Conservation (phyloP, 768 basidiomycete genomes). For the Suillus lakei region DNA sequence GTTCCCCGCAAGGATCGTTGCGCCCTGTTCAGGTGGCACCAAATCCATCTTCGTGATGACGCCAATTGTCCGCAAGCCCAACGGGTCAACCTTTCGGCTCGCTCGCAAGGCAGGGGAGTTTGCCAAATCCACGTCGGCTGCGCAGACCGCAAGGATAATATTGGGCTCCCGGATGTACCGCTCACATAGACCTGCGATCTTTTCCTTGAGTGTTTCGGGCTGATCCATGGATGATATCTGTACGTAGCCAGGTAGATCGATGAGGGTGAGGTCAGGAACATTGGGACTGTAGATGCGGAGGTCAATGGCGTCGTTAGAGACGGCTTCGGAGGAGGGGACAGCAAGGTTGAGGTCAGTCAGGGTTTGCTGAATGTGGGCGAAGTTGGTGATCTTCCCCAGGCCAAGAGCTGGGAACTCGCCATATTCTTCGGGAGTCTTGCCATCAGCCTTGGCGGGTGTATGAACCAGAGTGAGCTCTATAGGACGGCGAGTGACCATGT, state of each 20-base stretch:
- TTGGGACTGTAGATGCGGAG: constrained; percentile 95
- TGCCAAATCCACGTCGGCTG: constrained; percentile 97
- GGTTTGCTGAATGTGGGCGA: constrained; percentile 88
- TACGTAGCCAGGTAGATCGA: constrained; percentile 97
- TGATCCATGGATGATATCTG: constrained; percentile 96
- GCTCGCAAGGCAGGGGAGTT: constrained; percentile 96
- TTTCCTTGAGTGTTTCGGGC: constrained; percentile 91
- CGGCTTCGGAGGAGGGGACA: constrained; percentile 86
- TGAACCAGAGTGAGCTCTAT: constrained; percentile 97
- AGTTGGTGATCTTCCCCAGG: constrained; percentile 88
- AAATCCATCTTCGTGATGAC: constrained; percentile 99
- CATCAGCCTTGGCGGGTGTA: constrained; percentile 63
- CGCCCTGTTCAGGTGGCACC: constrained; percentile 83
- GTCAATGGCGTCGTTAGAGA: constrained; percentile 92
- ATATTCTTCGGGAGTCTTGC: constrained; percentile 71
- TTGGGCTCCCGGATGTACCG: constrained; percentile 99
- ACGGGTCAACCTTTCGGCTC: constrained; percentile 90
- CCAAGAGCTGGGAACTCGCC: constrained; percentile 94
- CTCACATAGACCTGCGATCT: constrained; percentile 88
- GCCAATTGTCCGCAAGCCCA: constrained; percentile 91
- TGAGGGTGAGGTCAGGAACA: constrained; percentile 96
- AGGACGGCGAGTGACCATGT: constrained; percentile 98
- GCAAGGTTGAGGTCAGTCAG: constrained; percentile 95
- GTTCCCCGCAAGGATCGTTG: constrained; percentile 80
- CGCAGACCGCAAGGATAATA: constrained; percentile 96